Conservation (phyloP, 305 asterid genomes). For the Fraxinus paxiana region DNA sequence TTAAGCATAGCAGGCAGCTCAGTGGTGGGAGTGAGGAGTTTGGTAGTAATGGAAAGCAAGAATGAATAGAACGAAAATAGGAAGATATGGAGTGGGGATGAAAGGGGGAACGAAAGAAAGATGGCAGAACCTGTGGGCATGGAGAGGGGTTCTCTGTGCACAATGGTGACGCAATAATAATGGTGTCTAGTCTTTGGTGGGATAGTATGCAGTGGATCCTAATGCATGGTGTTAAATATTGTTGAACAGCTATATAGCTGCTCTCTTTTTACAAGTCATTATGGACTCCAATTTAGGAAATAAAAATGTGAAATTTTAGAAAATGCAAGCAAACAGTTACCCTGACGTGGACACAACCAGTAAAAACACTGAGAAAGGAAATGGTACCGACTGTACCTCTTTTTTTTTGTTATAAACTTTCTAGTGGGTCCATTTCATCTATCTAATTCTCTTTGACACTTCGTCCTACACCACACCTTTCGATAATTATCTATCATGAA, state of each 20-base stretch:
- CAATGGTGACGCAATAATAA: background rate
- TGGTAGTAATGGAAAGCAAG: background rate
- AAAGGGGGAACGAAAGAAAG: background rate
- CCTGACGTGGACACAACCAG: background rate
- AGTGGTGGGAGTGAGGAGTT: background rate
- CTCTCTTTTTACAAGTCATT: background rate
- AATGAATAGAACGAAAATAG: background rate
- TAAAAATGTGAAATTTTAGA: background rate
- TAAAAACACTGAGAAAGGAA: background rate
- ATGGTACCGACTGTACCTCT: background rate
- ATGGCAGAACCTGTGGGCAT: background rate
- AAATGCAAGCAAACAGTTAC: background rate
- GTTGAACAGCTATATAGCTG: background rate
- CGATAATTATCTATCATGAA: conserved; percentile 1
- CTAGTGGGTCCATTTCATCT: conserved; percentile 15
- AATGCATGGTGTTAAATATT: background rate
- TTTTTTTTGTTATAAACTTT: background rate
- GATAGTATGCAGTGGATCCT: background rate
- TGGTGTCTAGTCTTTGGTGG: background rate
- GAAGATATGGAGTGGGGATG: background rate
- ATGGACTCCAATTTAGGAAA: background rate
- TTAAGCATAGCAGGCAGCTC: background rate
- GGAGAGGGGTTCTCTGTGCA: background rate
- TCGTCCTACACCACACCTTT: conserved; percentile 6
- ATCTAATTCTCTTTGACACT: conserved; percentile 1